Conservation (phyloP, 768 basidiomycete species). For the Fomitopsis pulvina region DNA sequence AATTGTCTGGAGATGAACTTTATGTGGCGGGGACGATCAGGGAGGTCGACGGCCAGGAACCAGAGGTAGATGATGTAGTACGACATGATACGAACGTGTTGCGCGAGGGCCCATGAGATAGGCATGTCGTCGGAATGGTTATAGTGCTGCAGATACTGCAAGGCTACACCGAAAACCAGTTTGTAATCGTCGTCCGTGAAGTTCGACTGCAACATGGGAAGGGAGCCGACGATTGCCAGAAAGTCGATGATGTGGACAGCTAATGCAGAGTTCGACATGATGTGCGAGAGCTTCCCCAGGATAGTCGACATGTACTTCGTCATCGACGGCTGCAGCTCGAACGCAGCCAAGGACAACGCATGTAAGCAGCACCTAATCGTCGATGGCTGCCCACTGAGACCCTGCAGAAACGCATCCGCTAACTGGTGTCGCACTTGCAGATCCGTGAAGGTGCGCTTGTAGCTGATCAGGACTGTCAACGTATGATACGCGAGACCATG, state of each 20-base stretch:
- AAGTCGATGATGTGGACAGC: constrained; percentile 96
- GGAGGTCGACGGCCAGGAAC: constrained; percentile 84
- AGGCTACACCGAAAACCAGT: constrained; percentile 89
- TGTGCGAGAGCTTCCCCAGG: constrained; percentile 81
- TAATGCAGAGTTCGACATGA: constrained; percentile 91
- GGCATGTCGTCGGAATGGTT: constrained; percentile 54
- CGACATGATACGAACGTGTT: constrained; percentile 85
- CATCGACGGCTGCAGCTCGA: constrained; percentile 79
- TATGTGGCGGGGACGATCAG: constrained; percentile 75
- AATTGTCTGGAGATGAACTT: constrained; percentile 84
- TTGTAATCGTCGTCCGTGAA: constrained; percentile 89
- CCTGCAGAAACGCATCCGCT: constrained; percentile 67
- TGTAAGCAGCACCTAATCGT: constrained; percentile 89
- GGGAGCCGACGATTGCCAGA: constrained; percentile 78
- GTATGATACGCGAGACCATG: constrained; percentile 86
- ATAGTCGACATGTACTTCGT: constrained; percentile 75
- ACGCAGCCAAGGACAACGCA: constrained; percentile 80
- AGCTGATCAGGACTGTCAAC: constrained; percentile 82
- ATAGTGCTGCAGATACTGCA: constrained; percentile 91
- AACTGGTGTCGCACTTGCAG: constrained; percentile 55
- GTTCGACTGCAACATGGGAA: constrained; percentile 75
- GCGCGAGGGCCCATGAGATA: constrained; percentile 81
- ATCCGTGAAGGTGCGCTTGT: constrained; percentile 67
- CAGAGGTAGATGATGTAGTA: constrained; percentile 91
- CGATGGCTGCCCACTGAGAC: constrained; percentile 61